Evolutionary conservation across 1,284 basidiomycete genomes (phyloP).

Genomic region (Tylopilus sp.): DNA sequence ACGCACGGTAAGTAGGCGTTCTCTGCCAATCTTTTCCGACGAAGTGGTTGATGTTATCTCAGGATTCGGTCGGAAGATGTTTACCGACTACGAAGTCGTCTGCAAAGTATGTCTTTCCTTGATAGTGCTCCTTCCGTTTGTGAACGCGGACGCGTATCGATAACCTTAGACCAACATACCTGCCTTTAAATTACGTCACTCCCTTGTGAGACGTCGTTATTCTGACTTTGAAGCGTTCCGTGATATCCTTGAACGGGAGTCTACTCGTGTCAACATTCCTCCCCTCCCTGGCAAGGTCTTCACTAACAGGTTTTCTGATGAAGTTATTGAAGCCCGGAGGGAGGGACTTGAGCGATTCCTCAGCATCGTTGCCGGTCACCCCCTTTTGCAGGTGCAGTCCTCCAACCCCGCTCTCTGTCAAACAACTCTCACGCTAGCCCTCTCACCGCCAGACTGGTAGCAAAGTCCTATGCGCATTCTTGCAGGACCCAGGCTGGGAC

Average conservation of each 20-base stretch:
- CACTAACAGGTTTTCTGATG: slow-evolving; percentile 94
- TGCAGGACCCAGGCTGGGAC: slow-evolving; percentile 88
- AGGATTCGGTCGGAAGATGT: slow-evolving; percentile 97
- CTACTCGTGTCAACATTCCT: slow-evolving; percentile 95
- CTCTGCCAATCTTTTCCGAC: neutral
- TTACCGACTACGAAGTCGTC: slow-evolving; percentile 98
- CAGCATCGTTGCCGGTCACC: slow-evolving; percentile 95
- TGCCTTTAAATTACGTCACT: slow-evolving; percentile 95
- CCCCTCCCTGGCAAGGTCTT: slow-evolving; percentile 95
- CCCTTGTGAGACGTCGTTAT: slow-evolving; percentile 90
- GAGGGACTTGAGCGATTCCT: slow-evolving; percentile 95
- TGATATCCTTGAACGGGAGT: slow-evolving; percentile 95
- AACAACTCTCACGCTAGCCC: slow-evolving; percentile 11
- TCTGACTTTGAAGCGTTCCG: slow-evolving; percentile 99
- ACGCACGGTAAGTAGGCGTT: slow-evolving; percentile 73
- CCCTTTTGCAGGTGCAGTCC: slow-evolving; percentile 78
- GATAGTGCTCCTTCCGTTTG: neutral
- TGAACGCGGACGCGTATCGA: neutral
- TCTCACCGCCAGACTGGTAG: slow-evolving; percentile 72
- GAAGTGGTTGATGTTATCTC: slow-evolving; percentile 6
- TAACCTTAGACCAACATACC: slow-evolving; percentile 88
- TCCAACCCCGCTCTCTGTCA: neutral
- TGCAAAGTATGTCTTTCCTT: slow-evolving; percentile 65
- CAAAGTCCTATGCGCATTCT: slow-evolving; percentile 94
- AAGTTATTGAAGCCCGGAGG: slow-evolving; percentile 88